Evolutionary conservation across 2,329 filamentous ascomycete species (phyloP), one percentile per base, ranked within the genome.

Genomic region (Aureobasidium uvarum): DNA sequence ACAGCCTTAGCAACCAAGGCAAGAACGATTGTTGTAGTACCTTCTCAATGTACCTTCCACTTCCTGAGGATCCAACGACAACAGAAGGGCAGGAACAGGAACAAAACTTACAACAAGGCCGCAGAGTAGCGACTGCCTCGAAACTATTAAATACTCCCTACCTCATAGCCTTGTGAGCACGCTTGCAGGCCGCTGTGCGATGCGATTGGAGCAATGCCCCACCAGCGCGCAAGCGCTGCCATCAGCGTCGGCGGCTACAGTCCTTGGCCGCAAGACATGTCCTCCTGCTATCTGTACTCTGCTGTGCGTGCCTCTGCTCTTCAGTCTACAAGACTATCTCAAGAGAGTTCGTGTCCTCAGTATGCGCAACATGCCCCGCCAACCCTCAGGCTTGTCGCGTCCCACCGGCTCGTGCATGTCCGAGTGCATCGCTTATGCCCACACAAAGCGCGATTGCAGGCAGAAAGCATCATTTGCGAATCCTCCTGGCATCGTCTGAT

Each of bases 241-340:
- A 28, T 63, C 60, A 63, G 48, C 48, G 43, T 54, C 60, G 60
- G 60, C 60, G 60, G 16, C 11, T 63, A 63, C 60, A 54, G 48
- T 52, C 23, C 60, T 63, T 63, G 60, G 60, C 48, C 16, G 39
- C 25, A 16, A 55, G 52, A 39, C n/a, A 41, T 18, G 10, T 8
- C 28, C 36, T 18, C 13, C 36, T 13, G 3, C 25, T n/a, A 10
- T 23, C 8, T 25, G 14, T 51, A 31, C 25, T 18, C 28, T 25
- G 25, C 28, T n/a, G 25, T n/a, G 2, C 16, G 25, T 16, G 48
- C 25, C 28, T 18, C 18, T 33, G 25, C 7, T 33, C 50, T 14
- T 13, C 3, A 14, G 23, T 54, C 50, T 36, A 33, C n/a, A 25
- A 55, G 36, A 55, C 20, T 28, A 20, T 39, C 8, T 25, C 16